Evolutionary conservation across 805 yeast species (phyloP), one percentile per base, ranked within the genome.

Genomic region (Candida sanyiensis): DNA sequence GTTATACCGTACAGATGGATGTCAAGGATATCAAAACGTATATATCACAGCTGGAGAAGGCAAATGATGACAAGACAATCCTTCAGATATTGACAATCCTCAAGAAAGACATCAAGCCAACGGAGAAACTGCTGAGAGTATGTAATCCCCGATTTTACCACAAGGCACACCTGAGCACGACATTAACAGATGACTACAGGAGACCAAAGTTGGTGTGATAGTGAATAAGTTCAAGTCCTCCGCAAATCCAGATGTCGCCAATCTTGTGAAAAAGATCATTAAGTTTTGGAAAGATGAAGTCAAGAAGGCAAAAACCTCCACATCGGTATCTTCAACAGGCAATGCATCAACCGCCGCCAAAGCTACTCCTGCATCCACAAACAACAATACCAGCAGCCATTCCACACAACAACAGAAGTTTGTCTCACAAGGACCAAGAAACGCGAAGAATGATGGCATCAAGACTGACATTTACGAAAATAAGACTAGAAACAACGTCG

Each of bases 181-280:
- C n/a, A n/a, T n/a, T n/a, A n/a, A n/a, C n/a, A n/a, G n/a, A n/a
- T n/a, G n/a, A n/a, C 24, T n/a, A 12, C 18, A 63, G 67, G 95
- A 90, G 54, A 93, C 98, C 7, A 88, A 87, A 60, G 90, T 93
- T n/a, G 98, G 98, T 47, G 90, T 93, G 13, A 90, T 89, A 7
- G 97, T 93, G 29, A 93, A 93, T 65, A 88, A 86, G 61, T 77
- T 83, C 53, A 77, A 95, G 47, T 64, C 84, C 7, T 77, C 79
- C 33, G 55, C 63, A 22, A 85, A 83, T 59, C 45, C 72, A 17
- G 94, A 88, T 49, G 61, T 93, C 33, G 68, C 81, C 10, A 62
- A 70, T 2, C 63, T 83, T 28, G 97, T 90, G 26, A 85, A 84
- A 59, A 77, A 76, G 49, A 84, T 89, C 66, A 88, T 93, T 51